Base-by-base conservation (phyloP, 345 rosid species). In the Eucalyptus cloeziana region DNA sequence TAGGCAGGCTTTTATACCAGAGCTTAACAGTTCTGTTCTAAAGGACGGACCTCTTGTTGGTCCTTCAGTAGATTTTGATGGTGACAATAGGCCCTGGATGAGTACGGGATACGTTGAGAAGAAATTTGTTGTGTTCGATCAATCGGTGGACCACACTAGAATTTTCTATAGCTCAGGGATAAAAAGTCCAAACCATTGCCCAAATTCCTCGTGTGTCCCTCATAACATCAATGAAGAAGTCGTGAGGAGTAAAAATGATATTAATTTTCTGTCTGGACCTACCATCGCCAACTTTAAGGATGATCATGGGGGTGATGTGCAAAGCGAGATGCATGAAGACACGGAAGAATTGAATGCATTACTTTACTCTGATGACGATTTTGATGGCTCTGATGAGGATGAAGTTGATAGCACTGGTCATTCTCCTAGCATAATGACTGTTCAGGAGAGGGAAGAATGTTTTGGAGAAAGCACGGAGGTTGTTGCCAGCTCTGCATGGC, bases 261-360 rank as follows among this genome's bases (percentile, higher is more conserved):
- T 62, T 71, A 85, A 90, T 87, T 89, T 88, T 88, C 90, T 86
- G 10, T 76, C 81, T n/a, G 85, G 76, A 40, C 45, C 91, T 3
- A 13, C 44, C 50, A n/a, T 22, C 7, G 43, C 3, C 25, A n/a
- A n/a, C 83, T n/a, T 93, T 52, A 94, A 92, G 90, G 93, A 91
- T 88, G 89, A 87, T 76, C 52, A 88, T 50, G 88, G 45, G 49
- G 64, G 88, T 87, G 94, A 86, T 54, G 93, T 92, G 89, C 95
- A 92, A 64, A 93, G 93, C 37, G 99, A 98, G 91, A 94, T 95
- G 98, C 99, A 94, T 76, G 99, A 98, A 91, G 99, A 98, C 94
- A 96, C 99, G 25, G 99, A 97, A 49, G 99, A 98, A 93, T 90
- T 98, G 86, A 95, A 98, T 91, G 99, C 99, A 14, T 91, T 98